Evolutionary conservation across 2,329 filamentous ascomycete genomes (phyloP).

Genomic region (Rasamsonia emersonii): DNA sequence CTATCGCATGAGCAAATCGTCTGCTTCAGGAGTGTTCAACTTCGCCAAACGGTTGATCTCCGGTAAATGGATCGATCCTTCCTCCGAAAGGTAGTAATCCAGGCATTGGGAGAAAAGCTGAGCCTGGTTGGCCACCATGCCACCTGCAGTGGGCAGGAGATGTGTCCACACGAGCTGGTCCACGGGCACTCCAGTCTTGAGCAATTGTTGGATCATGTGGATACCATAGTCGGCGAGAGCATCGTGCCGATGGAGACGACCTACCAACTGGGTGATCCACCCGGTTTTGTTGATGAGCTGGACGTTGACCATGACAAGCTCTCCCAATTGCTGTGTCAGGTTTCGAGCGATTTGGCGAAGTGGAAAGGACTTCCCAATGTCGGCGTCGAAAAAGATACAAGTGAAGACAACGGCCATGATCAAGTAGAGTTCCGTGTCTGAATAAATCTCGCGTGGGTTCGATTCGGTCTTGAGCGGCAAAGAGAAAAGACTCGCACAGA

Average conservation of each 20-base stretch:
- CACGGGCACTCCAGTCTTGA: conserved; percentile 37
- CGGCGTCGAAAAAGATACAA: conserved; percentile 47
- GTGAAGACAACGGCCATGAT: conserved; percentile 46
- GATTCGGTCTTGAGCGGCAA: conserved; percentile 47
- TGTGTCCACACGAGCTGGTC: conserved; percentile 49
- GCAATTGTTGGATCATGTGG: conserved; percentile 47
- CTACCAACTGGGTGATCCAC: conserved; percentile 33
- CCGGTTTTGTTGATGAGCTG: conserved; percentile 35
- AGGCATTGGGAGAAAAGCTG: conserved; percentile 50
- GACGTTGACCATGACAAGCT: conserved; percentile 42
- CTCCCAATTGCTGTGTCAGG: conserved; percentile 42
- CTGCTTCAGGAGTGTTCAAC: conserved; percentile 35
- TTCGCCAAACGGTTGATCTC: conserved; percentile 42
- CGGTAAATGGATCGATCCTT: conserved; percentile 39
- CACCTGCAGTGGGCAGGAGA: conserved; percentile 49
- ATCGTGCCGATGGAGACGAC: conserved; percentile 30
- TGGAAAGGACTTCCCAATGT: conserved; percentile 44
- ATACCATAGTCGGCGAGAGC: conserved; percentile 45
- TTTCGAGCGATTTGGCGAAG: conserved; percentile 41
- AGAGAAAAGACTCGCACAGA: conserved; percentile 47
- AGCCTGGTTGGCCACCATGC: conserved; percentile 49
- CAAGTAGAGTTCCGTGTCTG: conserved; percentile 46
- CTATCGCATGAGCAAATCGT: conserved; percentile 45
- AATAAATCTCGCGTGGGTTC: conserved; percentile 44
- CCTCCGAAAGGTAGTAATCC: conserved; percentile 48